phyloP scores from a whole-genome alignment of 2,329 filamentous ascomycete genomes.

The Neocucurbitaria cava region DNA sequence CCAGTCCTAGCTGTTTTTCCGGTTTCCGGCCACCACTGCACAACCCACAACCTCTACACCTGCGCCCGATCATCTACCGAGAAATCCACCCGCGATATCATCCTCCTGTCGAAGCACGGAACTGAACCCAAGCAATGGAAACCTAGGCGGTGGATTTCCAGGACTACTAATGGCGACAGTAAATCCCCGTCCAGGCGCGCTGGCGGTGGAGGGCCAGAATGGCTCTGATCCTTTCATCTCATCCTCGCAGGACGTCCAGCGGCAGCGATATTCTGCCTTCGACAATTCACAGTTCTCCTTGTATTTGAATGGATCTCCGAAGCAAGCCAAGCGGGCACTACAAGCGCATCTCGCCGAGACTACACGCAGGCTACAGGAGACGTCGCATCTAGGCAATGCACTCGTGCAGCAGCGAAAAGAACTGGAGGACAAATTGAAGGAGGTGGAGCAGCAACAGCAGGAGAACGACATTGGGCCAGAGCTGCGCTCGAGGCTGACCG shows the following conservation, averaged over 20 bases:
- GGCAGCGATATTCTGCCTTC: constrained; percentile 81
- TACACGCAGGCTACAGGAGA: constrained; percentile 87
- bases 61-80: constrained; percentile 4
- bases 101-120: constrained; percentile 5
- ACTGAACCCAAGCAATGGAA: constrained; percentile 35
- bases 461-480: constrained; percentile 81
- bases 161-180: constrained; percentile 51
- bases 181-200: constrained; percentile 51
- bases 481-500: constrained; percentile 79
- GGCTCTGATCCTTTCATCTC: constrained; percentile 55
- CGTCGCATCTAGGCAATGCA: constrained; percentile 85
- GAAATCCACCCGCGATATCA: background rate
- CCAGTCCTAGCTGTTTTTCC: constrained; percentile 4
- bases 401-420: constrained; percentile 87
- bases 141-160: constrained; percentile 21
- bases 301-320: constrained; percentile 78
- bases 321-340: constrained; percentile 85
- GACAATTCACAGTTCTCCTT: constrained; percentile 81
- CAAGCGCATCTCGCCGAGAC: constrained; percentile 93
- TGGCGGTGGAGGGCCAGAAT: constrained; percentile 47
- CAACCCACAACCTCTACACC: background rate
- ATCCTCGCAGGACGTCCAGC: constrained; percentile 47
- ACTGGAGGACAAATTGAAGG: constrained; percentile 79
- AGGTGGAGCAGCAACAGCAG: constrained; percentile 77
- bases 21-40: constrained; percentile 4